These are phyloP conservation scores for Acer yangbiense DNA, from an alignment of 345 rosid species.

Conservation along the genomic window DNA sequence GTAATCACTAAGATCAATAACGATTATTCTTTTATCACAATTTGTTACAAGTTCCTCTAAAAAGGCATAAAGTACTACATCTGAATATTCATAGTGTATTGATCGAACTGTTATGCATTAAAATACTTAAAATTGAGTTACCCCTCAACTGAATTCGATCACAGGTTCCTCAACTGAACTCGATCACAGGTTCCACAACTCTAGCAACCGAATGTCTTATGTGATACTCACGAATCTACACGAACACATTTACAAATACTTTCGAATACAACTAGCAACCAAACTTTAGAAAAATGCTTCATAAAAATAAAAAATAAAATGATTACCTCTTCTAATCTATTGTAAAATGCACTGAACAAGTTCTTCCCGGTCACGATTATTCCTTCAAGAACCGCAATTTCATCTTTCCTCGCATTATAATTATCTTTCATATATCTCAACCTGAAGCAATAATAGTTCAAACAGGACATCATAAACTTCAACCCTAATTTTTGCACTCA, in stretches of 20 bases:
- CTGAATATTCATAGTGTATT: too few species aligned
- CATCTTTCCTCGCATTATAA: conserved; percentile 87
- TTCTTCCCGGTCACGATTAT: conserved; percentile 69
- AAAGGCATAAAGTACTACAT: conserved; percentile 40
- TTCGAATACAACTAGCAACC: not conserved
- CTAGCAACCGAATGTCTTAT: conserved; percentile 83
- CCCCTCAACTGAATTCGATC: too few species aligned
- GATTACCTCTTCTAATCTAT: conserved; percentile 85
- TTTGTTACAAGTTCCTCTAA: not conserved
- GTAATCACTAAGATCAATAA: too few species aligned
- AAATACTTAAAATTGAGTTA: too few species aligned
- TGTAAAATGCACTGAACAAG: conserved; percentile 81
- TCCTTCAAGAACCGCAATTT: conserved; percentile 90
- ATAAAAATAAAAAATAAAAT: not conserved
- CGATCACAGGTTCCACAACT: too few species aligned
- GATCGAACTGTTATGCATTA: too few species aligned
- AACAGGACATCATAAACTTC: conserved; percentile 1
- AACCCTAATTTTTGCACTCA: not conserved
- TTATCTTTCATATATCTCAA: conserved; percentile 85
- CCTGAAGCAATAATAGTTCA: conserved; percentile 33
- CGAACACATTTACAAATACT: not conserved
- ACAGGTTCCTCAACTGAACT: too few species aligned
- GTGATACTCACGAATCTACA: conserved; percentile 85
- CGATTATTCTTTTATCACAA: too few species aligned
- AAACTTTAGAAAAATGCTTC: not conserved